Evolutionary conservation across 2,329 filamentous ascomycete species (phyloP), one percentile per base, ranked within the genome.

Genomic region (Ophiostoma triangulosporum): DNA sequence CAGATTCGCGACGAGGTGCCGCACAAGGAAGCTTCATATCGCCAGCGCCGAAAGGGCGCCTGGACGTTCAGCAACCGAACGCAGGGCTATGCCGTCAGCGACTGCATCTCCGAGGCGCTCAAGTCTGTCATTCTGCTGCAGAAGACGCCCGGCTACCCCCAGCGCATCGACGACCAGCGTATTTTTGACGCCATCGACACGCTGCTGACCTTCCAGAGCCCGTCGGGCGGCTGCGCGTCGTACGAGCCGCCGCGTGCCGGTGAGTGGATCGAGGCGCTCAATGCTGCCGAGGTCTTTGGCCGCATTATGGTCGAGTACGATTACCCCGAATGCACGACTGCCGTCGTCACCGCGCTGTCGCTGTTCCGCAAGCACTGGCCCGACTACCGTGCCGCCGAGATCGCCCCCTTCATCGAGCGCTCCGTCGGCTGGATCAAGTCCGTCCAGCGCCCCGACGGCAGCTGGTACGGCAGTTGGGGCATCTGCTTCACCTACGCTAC

Each of bases 251-350:
- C 84, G 1, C 81, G 93, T 26, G 91, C 85, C 2, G 84, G 86
- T 9, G 76, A 86, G 60, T 79, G 78, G 60, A 67, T 97, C 60
- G 93, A 98, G 67, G 76, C 83, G 65, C 77, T 98, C 43, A 98
- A 98, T 63, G 91, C 91, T 0, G 93, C 93, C 1, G 93, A 98
- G 66, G 90, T 98, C 0, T 98, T 98, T 66, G 90, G 88, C 14
- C 79, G 83, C 20, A 98, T 98, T 70, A 98, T 98, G 93, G 84
- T 98, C 52, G 91, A 97, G 64, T 98, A 98, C 66, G 88, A 95
- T 66, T 97, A 98, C 64, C 89, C 91, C 0, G 93, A 98, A 68
- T 98, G 93, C 72, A 98, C 93, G 0, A 97, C 93, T 2, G 90
- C 93, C 1, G 88, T 89, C 29, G 86, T 98, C 3, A 96, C 88